Base-by-base conservation (phyloP, 108 stramenopile genomes). In the Conticribra guillardii region DNA sequence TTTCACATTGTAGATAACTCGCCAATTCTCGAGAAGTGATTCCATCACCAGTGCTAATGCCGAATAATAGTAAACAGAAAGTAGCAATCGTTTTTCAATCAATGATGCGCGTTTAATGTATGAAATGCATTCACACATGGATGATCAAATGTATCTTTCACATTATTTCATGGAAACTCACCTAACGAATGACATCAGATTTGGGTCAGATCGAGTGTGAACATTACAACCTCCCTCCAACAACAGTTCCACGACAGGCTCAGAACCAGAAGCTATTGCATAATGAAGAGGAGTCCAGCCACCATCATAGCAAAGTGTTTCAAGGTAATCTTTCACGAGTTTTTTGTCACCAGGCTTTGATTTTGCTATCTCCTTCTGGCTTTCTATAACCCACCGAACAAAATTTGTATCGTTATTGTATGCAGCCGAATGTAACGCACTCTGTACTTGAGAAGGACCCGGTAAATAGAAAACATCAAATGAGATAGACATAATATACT, bases 281-380 rank as follows among this genome's bases (percentile, higher is more conserved):
- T 94, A 94, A 77, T 91, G 89, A 30, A 91, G 57, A n/a, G 88
- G 82, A 27, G 85, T 74, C 85, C 85, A 94, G 15, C 93, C 93
- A 26, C 84, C 90, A 49, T 93, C 92, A n/a, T 68, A 29, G 60
- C 92, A 93, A 3, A 73, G 66, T 23, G 45, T 33, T 67, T 89
- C 79, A 48, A 89, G 37, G 50, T 64, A 76, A 11, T 48, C 52
- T 0, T 60, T 5, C 14, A 23, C 8, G 1, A 64, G 60, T 34
- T 37, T 49, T 44, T 53, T 37, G 14, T 65, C 76, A 29, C 59
- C 46, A 27, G 32, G 44, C 1, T 18, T 21, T 29, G 21, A 3
- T 7, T 19, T 54, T 33, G 15, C 53, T 67, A 2, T 22, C 7
- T 47, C 46, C 19, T 19, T 72, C 27, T 66, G 21, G 23, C 44